A percentile compares a stretch with the other conserved stretches of the same genome.
phyloP scores from a whole-genome alignment of 345 rosid species.

The Ceriops tagal region DNA sequence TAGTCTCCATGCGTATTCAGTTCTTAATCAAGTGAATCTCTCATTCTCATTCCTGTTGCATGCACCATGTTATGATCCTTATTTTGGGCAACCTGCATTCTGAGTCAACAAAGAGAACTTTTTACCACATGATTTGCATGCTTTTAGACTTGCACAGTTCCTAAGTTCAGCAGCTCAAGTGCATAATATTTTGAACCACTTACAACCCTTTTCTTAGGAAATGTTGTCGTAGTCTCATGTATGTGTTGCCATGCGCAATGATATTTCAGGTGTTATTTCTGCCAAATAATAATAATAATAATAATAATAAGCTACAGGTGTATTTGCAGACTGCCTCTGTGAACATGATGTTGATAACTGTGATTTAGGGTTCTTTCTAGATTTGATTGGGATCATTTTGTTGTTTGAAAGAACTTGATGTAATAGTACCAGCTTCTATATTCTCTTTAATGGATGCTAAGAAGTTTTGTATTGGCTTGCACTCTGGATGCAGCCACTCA shows the following conservation, averaged over 20 bases:
- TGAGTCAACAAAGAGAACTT: neutral
- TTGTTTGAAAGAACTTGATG: neutral
- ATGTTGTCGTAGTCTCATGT: neutral
- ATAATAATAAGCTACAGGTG: neutral
- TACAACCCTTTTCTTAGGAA: neutral
- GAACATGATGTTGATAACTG: too few relatives aligned
- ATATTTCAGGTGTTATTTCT: too few relatives aligned
- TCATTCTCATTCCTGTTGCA: too few relatives aligned
- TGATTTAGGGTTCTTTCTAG: too few relatives aligned
- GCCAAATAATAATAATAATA: too few relatives aligned
- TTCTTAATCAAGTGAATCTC: too few relatives aligned
- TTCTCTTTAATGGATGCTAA: neutral
- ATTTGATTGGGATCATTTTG: neutral
- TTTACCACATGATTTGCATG: conserved; percentile 1
- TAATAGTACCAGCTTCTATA: neutral
- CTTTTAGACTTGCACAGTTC: neutral
- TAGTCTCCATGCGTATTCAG: too few relatives aligned
- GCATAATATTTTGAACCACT: neutral
- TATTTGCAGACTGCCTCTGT: neutral
- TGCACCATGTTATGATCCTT: too few relatives aligned
- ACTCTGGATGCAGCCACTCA: conserved; percentile 44
- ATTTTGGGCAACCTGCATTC: too few relatives aligned
- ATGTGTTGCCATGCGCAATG: neutral
- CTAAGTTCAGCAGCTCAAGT: neutral
- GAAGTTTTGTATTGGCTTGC: neutral